These are phyloP conservation scores for Gossypium lobatum DNA, from an alignment of 441 rosid species.

Conservation along the genomic window DNA sequence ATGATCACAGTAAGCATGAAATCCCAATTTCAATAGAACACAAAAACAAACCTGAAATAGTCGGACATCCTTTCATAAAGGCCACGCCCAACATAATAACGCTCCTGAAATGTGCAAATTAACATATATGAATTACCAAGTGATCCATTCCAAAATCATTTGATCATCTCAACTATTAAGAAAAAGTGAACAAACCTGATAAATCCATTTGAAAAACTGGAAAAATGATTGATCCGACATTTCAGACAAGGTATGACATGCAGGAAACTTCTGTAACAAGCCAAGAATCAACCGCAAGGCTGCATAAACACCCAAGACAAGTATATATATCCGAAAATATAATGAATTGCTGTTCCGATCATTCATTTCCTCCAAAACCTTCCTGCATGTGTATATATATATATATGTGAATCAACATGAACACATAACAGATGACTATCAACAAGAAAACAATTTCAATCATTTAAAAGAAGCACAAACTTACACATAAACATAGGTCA, in stretches of 20 bases:
- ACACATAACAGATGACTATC: background rate
- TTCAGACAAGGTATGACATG: conserved; percentile 83
- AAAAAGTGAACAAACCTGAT: conserved; percentile 56
- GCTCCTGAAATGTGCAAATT: conserved; percentile 58
- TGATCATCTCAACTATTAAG: background rate
- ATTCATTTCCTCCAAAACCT: conserved; percentile 70
- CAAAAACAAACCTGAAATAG: conserved; percentile 70
- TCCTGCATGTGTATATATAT: conserved; percentile 48
- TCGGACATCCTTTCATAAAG: conserved; percentile 85
- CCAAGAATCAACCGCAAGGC: conserved; percentile 71
- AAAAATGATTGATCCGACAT: conserved; percentile 93
- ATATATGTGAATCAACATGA: background rate
- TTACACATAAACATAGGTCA: conserved; percentile 78
- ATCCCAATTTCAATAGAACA: conserved; percentile 5
- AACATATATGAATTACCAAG: conserved; percentile 4
- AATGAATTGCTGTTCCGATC: conserved; percentile 52
- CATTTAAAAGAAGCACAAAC: conserved; percentile 26
- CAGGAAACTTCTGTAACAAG: conserved; percentile 69
- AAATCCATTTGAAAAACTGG: conserved; percentile 99
- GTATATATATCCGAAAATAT: conserved; percentile 81
- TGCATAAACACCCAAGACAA: conserved; percentile 83
- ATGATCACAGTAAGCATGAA: conserved; percentile 6
- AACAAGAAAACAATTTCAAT: background rate
- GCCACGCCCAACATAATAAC: conserved; percentile 98
- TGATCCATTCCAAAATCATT: conserved; percentile 13